A percentile compares a stretch with the other conserved stretches of the same genome.
Evolutionary conservation across 805 yeast genomes (phyloP).

Genomic region (Saturnispora gosingensis): DNA sequence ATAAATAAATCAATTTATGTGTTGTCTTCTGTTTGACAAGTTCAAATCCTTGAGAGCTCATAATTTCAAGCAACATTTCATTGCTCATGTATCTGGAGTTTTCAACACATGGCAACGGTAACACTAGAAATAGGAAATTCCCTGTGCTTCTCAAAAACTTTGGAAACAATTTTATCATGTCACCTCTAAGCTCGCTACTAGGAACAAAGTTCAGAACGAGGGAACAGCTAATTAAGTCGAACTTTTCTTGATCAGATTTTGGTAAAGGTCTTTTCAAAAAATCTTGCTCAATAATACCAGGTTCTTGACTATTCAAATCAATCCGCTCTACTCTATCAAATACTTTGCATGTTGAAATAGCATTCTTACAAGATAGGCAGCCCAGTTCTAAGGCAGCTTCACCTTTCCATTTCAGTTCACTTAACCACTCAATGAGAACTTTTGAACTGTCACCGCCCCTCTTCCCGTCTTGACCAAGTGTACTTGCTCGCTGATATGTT

Average conservation of each 20-base stretch:
- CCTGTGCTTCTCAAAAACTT: constrained; percentile 35
- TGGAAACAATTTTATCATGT: constrained; percentile 58
- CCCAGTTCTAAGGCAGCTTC: constrained; percentile 73
- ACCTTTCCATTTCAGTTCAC: constrained; percentile 7
- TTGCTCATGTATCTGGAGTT: constrained; percentile 67
- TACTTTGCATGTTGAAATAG: constrained; percentile 49
- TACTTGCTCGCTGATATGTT: constrained; percentile 77
- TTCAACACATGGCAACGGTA: constrained; percentile 78
- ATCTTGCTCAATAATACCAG: constrained; percentile 63
- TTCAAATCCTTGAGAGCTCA: constrained; percentile 53
- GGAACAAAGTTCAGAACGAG: constrained; percentile 87
- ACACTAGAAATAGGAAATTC: constrained; percentile 58
- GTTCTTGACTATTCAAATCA: constrained; percentile 75
- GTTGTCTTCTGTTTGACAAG: constrained; percentile 44
- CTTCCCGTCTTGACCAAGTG: constrained; percentile 65
- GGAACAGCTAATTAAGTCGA: constrained; percentile 69
- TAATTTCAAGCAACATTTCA: constrained; percentile 26
- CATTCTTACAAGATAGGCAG: constrained; percentile 58
- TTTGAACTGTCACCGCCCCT: constrained; percentile 94
- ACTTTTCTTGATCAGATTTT: constrained; percentile 32
- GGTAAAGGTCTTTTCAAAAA: constrained; percentile 75
- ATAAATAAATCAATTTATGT: constrained; percentile 64
- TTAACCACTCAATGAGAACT: constrained; percentile 63
- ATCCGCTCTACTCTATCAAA: constrained; percentile 51
- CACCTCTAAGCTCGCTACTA: constrained; percentile 58